Percentiles rank a stretch among this genome's conserved stretches.
These are phyloP conservation scores for Coemansia biformis DNA, from an alignment of 192 early-diverging fungal genomes.

Conservation along the genomic window DNA sequence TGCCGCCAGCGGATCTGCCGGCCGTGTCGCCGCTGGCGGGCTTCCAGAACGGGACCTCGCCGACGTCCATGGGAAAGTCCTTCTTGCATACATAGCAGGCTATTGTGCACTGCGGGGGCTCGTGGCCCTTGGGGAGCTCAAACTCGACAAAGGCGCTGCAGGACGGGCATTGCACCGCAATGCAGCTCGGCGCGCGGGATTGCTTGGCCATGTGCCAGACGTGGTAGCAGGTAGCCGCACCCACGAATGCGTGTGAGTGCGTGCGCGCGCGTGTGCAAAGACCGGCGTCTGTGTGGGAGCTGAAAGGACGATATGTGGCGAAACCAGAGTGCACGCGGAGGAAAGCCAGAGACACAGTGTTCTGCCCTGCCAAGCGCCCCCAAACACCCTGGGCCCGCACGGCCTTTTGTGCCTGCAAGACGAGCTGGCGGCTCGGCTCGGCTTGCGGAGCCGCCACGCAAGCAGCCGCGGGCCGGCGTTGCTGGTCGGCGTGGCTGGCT, in stretches of 20 bases:
- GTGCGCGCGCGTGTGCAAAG: conserved; percentile 1
- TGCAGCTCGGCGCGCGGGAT: conserved; percentile 44
- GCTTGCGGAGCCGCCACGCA: neutral
- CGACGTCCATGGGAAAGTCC: conserved; percentile 48
- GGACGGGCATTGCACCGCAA: conserved; percentile 45
- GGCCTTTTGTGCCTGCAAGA: no score
- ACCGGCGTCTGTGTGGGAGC: no score
- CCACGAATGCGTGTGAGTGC: neutral
- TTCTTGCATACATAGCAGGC: conserved; percentile 43
- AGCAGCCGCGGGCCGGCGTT: neutral
- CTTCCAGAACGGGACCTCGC: conserved; percentile 51
- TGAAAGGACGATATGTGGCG: no score
- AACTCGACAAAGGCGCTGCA: conserved; percentile 50
- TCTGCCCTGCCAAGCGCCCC: no score
- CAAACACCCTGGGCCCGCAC: no score
- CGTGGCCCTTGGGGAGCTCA: conserved; percentile 39
- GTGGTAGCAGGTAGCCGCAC: no score
- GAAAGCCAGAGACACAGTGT: no score
- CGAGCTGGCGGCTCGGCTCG: neutral
- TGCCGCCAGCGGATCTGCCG: conserved; percentile 3
- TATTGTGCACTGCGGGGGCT: conserved; percentile 25
- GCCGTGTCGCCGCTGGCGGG: neutral
- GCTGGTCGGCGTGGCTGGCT: neutral
- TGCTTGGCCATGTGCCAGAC: conserved; percentile 37
- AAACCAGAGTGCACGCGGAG: no score